These are phyloP conservation scores for Pholiota microspora DNA, from an alignment of 768 basidiomycete species.

Conservation along the genomic window DNA sequence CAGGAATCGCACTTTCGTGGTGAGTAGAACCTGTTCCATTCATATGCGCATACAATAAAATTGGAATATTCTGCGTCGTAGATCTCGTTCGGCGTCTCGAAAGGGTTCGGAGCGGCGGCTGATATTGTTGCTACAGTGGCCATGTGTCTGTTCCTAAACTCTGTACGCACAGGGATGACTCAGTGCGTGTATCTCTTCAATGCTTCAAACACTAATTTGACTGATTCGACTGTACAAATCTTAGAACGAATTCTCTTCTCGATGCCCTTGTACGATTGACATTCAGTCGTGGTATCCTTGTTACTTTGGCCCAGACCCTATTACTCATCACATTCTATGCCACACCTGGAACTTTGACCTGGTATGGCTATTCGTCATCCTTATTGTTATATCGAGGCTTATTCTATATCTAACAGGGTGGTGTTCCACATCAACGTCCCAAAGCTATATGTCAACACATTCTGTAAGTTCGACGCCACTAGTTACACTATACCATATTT, in stretches of 20 bases:
- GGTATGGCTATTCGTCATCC: not conserved
- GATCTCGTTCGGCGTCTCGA: slow-evolving; percentile 5
- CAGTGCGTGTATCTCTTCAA: not conserved
- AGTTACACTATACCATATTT: not conserved
- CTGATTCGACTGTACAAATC: not conserved
- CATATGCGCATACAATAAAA: not conserved
- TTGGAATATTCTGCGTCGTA: not conserved
- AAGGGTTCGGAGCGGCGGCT: slow-evolving; percentile 1
- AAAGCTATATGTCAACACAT: slow-evolving; percentile 6
- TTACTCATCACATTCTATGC: slow-evolving; percentile 6
- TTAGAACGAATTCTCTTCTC: slow-evolving; percentile 3
- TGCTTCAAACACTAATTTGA: not conserved
- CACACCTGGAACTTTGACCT: not conserved
- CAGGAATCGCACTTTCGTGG: not conserved
- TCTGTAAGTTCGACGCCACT: not conserved
- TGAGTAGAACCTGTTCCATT: not conserved
- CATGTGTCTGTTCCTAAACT: slow-evolving; percentile 6
- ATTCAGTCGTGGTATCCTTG: slow-evolving; percentile 4
- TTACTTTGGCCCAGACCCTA: slow-evolving; percentile 3
- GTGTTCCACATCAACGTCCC: slow-evolving; percentile 6
- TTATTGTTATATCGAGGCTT: not conserved
- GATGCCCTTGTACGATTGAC: slow-evolving; percentile 1
- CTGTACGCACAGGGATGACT: slow-evolving; percentile 6
- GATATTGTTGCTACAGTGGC: slow-evolving; percentile 5
- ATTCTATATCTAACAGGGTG: not conserved